phyloP scores from a whole-genome alignment of 2,329 filamentous ascomycete genomes.

The Triangularia setosa region DNA sequence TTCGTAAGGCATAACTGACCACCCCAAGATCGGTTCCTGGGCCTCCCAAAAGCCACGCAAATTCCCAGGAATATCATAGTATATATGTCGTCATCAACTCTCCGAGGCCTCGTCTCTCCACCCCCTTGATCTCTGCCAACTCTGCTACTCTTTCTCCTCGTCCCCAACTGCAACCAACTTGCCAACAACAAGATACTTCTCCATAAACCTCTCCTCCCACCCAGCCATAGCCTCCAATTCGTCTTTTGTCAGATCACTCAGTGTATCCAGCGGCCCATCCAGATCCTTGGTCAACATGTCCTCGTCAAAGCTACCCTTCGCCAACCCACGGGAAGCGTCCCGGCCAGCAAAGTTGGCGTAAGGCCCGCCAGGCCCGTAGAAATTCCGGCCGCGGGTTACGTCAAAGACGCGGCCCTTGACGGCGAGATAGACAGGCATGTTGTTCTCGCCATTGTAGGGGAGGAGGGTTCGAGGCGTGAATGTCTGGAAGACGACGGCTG shows the following conservation, averaged over 20 bases:
- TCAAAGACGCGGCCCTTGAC: conserved; percentile 91
- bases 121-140: background rate
- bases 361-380: conserved; percentile 92
- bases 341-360: conserved; percentile 95
- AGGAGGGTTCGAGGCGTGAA: conserved; percentile 79
- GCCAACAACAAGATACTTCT: conserved; percentile 95
- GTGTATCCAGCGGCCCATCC: conserved; percentile 73
- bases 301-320: conserved; percentile 88
- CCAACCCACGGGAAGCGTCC: conserved; percentile 83
- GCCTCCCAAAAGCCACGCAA: too few species aligned
- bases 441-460: conserved; percentile 74
- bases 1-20: too few species aligned
- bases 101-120: background rate
- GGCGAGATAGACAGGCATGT: conserved; percentile 78
- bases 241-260: conserved; percentile 67
- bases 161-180: conserved; percentile 62
- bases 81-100: too few species aligned
- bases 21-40: too few species aligned
- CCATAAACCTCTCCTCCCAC: conserved; percentile 90
- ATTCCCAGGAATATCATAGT: too few species aligned
- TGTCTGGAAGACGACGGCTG: conserved; percentile 60
- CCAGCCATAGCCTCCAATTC: conserved; percentile 79
- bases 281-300: conserved; percentile 93
- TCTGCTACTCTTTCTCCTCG: conserved; percentile 27
- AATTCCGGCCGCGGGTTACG: conserved; percentile 79